These are phyloP conservation scores for Actinidia chinensis DNA, from an alignment of 179 eudicot species.

Conservation along the genomic window DNA sequence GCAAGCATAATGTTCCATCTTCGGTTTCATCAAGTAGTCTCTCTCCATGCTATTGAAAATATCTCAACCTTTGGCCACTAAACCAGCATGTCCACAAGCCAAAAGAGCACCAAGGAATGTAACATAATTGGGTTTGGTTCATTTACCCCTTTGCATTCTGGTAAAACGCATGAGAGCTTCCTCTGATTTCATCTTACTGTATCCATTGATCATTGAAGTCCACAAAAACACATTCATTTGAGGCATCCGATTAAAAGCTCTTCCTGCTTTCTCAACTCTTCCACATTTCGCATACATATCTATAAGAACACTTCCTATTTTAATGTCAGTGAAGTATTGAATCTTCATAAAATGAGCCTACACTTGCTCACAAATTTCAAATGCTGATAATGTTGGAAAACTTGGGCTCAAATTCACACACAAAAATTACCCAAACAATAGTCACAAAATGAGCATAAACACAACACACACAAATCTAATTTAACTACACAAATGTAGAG, in stretches of 20 bases:
- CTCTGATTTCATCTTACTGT: conserved; percentile 63
- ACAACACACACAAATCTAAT: too few relatives aligned
- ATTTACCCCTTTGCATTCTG: conserved; percentile 43
- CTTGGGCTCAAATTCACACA: too few relatives aligned
- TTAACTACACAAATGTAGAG: too few relatives aligned
- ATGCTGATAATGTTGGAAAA: conserved; percentile 44
- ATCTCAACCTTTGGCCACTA: conserved; percentile 59
- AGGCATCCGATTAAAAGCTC: conserved; percentile 66
- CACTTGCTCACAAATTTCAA: conserved; percentile 71
- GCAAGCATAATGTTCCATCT: conserved; percentile 93
- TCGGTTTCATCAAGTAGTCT: conserved; percentile 66
- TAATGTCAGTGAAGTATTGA: conserved; percentile 40
- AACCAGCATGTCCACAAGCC: conserved; percentile 79
- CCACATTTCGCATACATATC: conserved; percentile 96
- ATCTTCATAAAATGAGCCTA: conserved; percentile 65
- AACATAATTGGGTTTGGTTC: conserved; percentile 54
- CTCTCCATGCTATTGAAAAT: conserved; percentile 74
- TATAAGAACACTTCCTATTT: conserved; percentile 81
- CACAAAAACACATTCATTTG: conserved; percentile 72
- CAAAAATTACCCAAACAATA: too few relatives aligned
- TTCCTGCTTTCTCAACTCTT: conserved; percentile 57
- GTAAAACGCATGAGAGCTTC: conserved; percentile 62
- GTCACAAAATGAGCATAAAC: too few relatives aligned
- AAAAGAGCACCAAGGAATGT: conserved; percentile 77
- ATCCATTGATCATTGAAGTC: conserved; percentile 97